Base-by-base conservation (phyloP, 192 early-diverging fungal species). In the Entomortierella beljakovae region DNA sequence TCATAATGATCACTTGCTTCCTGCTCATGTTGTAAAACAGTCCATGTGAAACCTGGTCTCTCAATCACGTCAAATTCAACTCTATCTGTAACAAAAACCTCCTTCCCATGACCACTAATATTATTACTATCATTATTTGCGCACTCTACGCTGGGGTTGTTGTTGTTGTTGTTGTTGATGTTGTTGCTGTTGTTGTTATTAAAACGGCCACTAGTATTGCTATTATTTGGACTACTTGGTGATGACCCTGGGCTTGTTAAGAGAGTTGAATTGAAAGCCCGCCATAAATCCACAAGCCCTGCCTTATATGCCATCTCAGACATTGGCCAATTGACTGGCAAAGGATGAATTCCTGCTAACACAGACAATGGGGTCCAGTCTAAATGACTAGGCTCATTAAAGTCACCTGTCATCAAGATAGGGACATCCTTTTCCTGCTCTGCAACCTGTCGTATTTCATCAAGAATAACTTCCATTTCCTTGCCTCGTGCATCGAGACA, bases 321-420 rank as follows among this genome's bases (percentile, higher is more conserved):
- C 31, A 60, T 34, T 1, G 82, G 82, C 76, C 70, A 83, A 16
- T 38, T 42, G 0, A 83, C 80, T 11, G 52, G 0, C n/a, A 81
- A 18, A 28, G 82, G 79, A 7, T 83, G 82, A 16, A 75, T 3
- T 1, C 82, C 82, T 1, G 76, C 40, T 50, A 73, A 10, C 25
- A 76, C 82, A 15, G 79, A 57, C 1, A 69, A 35, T 0, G 70
- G 61, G 0, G 77, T 81, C 82, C 82, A 83, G 33, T 83, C 82
- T 52, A 83, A 43, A 51, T 83, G 82, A 31, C 68, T 71, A 13
- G 82, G 82, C 61, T 83, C 82, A 61, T 83, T 83, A 1, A 83
- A 70, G 31, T 83, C 82, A 5, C 79, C 82, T 0, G 72, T 63
- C 50, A 83, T 50, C 31, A 83, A 80, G 35, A 80, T 80, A 2